Conservation (phyloP, 345 rosid genomes). For the Eucalyptus cladocalyx region DNA sequence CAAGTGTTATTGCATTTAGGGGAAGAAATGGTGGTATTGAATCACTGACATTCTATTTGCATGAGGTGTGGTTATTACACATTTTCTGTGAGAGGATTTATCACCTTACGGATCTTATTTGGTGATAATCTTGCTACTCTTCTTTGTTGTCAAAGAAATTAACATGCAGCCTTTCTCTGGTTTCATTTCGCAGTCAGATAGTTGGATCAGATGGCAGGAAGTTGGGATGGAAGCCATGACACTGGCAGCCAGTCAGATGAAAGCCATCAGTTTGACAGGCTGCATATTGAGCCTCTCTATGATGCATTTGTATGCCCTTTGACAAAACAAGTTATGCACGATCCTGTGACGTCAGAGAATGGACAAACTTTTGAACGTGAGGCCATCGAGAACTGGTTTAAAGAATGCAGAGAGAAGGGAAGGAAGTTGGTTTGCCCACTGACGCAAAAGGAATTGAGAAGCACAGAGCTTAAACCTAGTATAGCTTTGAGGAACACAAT, state of each 20-base stretch:
- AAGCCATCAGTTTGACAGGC: slow-evolving; percentile 52
- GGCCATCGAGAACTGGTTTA: slow-evolving; percentile 86
- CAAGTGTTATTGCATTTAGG: not conserved
- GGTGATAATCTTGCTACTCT: not conserved
- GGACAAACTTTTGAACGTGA: slow-evolving; percentile 89
- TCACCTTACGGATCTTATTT: not conserved
- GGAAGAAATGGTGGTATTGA: not conserved
- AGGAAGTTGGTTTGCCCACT: slow-evolving; percentile 60
- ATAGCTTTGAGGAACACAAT: slow-evolving; percentile 77
- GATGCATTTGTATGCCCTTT: slow-evolving; percentile 92
- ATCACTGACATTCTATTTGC: not conserved
- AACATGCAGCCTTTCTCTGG: not conserved
- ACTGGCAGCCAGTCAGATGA: slow-evolving; percentile 67
- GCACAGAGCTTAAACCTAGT: slow-evolving; percentile 62
- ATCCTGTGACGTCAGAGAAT: slow-evolving; percentile 84
- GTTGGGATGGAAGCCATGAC: slow-evolving; percentile 58
- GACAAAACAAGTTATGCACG: slow-evolving; percentile 77
- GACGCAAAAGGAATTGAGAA: slow-evolving; percentile 52
- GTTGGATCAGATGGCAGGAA: slow-evolving; percentile 39
- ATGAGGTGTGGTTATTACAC: not conserved
- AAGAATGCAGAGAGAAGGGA: slow-evolving; percentile 57
- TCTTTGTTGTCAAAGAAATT: not conserved
- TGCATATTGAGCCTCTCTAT: slow-evolving; percentile 57
- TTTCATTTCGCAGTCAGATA: not conserved
- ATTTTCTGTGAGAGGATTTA: not conserved